Evolutionary conservation across 305 asterid genomes (phyloP), one percentile per base, ranked within the genome.

Genomic region (Ilex paraguariensis): DNA sequence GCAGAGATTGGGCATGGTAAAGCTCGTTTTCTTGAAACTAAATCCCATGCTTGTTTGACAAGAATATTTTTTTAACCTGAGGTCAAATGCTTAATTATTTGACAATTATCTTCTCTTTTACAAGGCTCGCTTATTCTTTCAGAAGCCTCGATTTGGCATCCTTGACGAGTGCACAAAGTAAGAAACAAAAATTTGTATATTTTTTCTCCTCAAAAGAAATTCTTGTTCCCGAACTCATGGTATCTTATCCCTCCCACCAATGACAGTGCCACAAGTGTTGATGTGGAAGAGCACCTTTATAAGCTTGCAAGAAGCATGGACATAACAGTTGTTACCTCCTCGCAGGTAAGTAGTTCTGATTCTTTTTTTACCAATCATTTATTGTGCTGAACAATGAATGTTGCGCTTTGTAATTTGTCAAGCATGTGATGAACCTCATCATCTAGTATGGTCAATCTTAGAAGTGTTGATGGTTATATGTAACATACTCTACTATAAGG

Each of bases 121-220:
- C 74, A 62, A 94, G 99, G 99, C 99, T 42, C 96, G 96, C 13
- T 73, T 94, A 58, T 90, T 90, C 84, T 90, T 90, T 76, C 99
- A 94, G 84, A 94, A 88, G 75, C 99, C 99, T 63, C 89, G 73
- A 56, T 94, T 90, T 46, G 99, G 93, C 61, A 77, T 94, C 77
- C 95, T 94, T 60, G 99, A 94, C 32, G 99, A 94, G 72, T 94
- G 99, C 88, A 94, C 99, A 77, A 94, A 94, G 99, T 84, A 79
- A 81, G 87, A 64, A 75, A 65, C 54, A 68, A 12, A 33, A 48
- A 55, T 73, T 54, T 65, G 28, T 4, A 39, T 48, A 28, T 64
- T 44, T 16, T 28, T 64, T 30, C 59, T 54, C 40, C 40, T 59
- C 58, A 28, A 52, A 59, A n/a, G 31, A 51, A 11, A 70, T 51